Evolutionary conservation across 148 eudicot species (phyloP).

Genomic region (Amaranthus palmeri): DNA sequence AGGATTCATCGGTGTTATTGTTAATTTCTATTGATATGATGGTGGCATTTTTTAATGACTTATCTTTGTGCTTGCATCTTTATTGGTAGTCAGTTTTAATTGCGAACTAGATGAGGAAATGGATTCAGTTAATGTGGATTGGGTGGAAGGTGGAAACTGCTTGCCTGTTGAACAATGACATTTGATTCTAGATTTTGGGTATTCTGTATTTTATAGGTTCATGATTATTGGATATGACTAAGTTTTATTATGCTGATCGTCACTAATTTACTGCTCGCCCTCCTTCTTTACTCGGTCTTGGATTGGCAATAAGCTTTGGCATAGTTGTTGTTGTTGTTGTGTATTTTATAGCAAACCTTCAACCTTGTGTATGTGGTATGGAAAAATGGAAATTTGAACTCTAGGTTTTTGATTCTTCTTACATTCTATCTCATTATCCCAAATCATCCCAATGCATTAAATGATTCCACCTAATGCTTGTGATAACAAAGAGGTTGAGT

Average conservation of each 20-base stretch:
- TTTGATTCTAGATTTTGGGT: neutral
- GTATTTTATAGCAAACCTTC: no score
- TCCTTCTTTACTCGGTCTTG: no score
- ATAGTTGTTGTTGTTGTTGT: no score
- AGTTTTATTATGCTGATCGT: no score
- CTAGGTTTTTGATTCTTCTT: no score
- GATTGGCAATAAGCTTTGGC: no score
- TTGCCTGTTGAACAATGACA: neutral
- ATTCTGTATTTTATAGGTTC: neutral
- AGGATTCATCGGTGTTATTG: neutral
- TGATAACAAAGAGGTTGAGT: neutral
- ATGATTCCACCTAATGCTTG: neutral
- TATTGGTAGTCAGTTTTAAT: neutral
- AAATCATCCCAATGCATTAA: no score
- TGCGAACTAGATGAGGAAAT: neutral
- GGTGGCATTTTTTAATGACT: neutral
- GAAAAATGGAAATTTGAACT: no score
- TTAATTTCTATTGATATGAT: neutral
- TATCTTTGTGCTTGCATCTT: neutral
- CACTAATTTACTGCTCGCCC: no score
- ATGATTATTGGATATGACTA: neutral
- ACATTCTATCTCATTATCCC: no score
- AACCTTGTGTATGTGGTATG: no score
- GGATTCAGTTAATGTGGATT: neutral
- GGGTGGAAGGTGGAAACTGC: neutral